Evolutionary conservation across 768 basidiomycete species (phyloP), one percentile per base, ranked within the genome.

Genomic region (Pulveroboletus sp.): DNA sequence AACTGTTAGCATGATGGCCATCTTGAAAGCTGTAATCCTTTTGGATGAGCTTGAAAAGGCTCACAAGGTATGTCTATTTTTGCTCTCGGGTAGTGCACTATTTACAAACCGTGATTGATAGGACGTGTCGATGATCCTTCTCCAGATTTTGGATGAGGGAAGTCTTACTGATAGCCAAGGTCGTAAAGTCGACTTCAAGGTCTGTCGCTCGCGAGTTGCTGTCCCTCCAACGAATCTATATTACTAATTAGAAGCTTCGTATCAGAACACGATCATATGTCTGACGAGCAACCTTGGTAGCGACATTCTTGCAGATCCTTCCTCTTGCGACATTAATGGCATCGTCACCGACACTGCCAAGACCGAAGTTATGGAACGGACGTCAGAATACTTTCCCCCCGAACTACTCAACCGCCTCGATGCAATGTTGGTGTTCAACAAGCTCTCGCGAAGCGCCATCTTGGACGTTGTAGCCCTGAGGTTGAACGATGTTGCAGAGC

Each of bases 91-190:
- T 5, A 27, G 24, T 46, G 6, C 0, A 12, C 7, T 35, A 24
- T 24, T 32, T 26, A 26, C 27, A 26, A 17, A 43, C 32, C 31
- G 26, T n/a, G 11, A 49, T 43, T 14, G 44, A 26, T 40, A 81
- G 80, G 92, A 93, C 60, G 90, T 96, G 24, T 78, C 89, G 1
- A 88, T 93, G 82, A 89, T 94, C 53, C 73, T 95, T 17, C 75
- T 95, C 3, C 93, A 95, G 64, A 87, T 96, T 40, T 76, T 96
- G 11, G 92, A 96, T 56, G 93, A 96, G 66, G 93, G 93, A 8
- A 81, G 73, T 43, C 76, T 94, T 53, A 94, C 93, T 0, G 93
- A 96, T 63, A 91, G 89, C 54, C 91, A 93, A 64, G 93, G 93
- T 9, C 81, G 90, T 47, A 89, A 91, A 63, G 86, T 95, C 3